Evolutionary conservation across 2,329 filamentous ascomycete genomes (phyloP).

Genomic region (Neofusicoccum kwambonambiense): DNA sequence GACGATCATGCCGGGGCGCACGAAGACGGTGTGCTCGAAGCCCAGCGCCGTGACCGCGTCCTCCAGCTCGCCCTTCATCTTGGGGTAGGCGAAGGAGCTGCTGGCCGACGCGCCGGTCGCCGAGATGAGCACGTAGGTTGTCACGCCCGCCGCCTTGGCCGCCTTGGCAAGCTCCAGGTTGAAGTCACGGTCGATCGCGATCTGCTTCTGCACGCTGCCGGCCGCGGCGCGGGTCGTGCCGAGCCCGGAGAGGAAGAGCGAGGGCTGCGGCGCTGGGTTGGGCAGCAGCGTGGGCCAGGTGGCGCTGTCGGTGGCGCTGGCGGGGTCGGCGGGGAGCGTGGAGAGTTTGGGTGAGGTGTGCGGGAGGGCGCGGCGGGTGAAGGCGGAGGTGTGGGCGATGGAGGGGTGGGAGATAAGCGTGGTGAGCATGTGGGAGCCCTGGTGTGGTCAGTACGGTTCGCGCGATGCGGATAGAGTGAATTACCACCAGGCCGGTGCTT

Average conservation of each 20-base stretch:
- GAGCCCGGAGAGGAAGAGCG: slow-evolving; percentile 72
- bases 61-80: slow-evolving; percentile 88
- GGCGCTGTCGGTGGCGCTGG: slow-evolving; percentile 33
- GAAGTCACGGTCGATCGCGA: slow-evolving; percentile 84
- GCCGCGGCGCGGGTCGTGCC: slow-evolving; percentile 76
- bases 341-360: slow-evolving; percentile 60
- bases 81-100: slow-evolving; percentile 54
- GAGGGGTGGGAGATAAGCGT: slow-evolving; percentile 56
- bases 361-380: slow-evolving; percentile 63
- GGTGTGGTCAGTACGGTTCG: slow-evolving; percentile 1
- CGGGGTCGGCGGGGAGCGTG: slow-evolving; percentile 62
- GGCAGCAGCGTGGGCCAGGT: slow-evolving; percentile 66
- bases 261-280: slow-evolving; percentile 55
- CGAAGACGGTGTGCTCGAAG: slow-evolving; percentile 76
- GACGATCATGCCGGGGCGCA: slow-evolving; percentile 72
- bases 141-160: slow-evolving; percentile 69
- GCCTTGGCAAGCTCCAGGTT: slow-evolving; percentile 76
- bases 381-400: slow-evolving; percentile 59
- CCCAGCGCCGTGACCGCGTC: slow-evolving; percentile 68
- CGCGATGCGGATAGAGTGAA: background rate
- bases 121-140: slow-evolving; percentile 76
- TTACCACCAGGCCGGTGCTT: slow-evolving; percentile 61
- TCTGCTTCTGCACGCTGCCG: slow-evolving; percentile 75
- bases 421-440: slow-evolving; percentile 73
- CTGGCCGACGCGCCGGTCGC: slow-evolving; percentile 51